phyloP scores from a whole-genome alignment of 768 basidiomycete genomes.

The Lactifluus rugatus region DNA sequence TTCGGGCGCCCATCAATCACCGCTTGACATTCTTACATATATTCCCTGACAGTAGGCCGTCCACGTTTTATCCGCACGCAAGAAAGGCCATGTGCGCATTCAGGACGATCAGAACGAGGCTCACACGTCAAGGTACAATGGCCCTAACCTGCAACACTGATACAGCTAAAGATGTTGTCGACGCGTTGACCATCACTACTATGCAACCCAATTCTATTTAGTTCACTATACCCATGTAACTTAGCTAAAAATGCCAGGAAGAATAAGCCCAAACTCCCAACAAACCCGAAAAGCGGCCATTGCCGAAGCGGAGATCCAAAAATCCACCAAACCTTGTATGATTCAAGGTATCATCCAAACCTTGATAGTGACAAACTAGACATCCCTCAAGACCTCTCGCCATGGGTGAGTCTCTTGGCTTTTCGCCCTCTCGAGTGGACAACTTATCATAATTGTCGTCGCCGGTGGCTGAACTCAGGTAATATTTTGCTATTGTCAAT shows the following conservation, averaged over 20 bases:
- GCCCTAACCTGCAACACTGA: too few relatives aligned
- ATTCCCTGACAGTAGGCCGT: too few relatives aligned
- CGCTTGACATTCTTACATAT: neutral
- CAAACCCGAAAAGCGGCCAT: neutral
- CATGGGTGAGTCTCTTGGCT: slow-evolving; percentile 51
- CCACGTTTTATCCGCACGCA: neutral
- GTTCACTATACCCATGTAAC: too few relatives aligned
- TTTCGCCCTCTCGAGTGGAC: neutral
- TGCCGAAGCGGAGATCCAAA: slow-evolving; percentile 12
- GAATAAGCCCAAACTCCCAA: too few relatives aligned
- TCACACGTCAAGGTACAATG: too few relatives aligned
- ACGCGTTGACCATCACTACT: too few relatives aligned
- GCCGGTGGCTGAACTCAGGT: neutral
- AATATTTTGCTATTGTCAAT: neutral
- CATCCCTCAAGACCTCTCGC: slow-evolving; percentile 62
- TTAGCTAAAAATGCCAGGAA: too few relatives aligned
- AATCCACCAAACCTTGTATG: slow-evolving; percentile 9
- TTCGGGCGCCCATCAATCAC: neutral
- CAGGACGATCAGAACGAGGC: too few relatives aligned
- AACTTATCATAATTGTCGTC: neutral
- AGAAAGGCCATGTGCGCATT: too few relatives aligned
- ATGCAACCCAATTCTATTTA: too few relatives aligned
- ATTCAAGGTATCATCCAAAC: slow-evolving; percentile 18
- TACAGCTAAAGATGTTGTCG: too few relatives aligned
- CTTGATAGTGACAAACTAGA: slow-evolving; percentile 23